phyloP scores from a whole-genome alignment of 78 protist genomes.

The Dictyostelium firmibasis region DNA sequence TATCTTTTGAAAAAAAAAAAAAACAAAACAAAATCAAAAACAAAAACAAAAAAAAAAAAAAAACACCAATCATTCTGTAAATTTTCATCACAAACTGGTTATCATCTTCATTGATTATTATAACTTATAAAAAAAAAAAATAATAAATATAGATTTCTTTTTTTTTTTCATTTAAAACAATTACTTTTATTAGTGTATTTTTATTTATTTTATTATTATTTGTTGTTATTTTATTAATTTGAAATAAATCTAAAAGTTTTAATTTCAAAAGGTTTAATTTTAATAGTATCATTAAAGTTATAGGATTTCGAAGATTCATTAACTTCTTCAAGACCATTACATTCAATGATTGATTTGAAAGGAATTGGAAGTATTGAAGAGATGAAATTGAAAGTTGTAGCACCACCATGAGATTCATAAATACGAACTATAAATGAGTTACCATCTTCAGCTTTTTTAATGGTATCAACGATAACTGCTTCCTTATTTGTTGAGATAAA shows the following conservation, averaged over 20 bases:
- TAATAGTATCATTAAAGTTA: not conserved
- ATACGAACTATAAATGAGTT: conserved; percentile 62
- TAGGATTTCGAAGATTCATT: not conserved
- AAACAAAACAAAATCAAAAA: too few relatives aligned
- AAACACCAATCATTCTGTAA: not conserved
- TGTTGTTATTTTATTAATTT: not conserved
- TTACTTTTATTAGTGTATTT: not conserved
- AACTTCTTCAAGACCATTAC: conserved; percentile 55
- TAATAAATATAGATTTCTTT: not conserved
- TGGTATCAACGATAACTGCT: conserved; percentile 54
- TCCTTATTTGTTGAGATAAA: conserved; percentile 20
- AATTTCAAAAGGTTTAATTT: conserved; percentile 41
- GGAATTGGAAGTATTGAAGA: not conserved
- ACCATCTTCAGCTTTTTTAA: conserved; percentile 76
- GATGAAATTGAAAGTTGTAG: not conserved
- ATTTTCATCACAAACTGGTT: not conserved
- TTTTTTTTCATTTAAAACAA: too few relatives aligned
- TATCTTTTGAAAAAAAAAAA: not conserved
- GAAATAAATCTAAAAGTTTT: conserved; percentile 50
- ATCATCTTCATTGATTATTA: not conserved
- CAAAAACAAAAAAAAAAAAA: not conserved
- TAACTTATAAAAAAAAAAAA: not conserved
- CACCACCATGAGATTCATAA: conserved; percentile 78
- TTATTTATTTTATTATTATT: too few relatives aligned
- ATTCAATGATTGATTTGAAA: not conserved